phyloP scores from a whole-genome alignment of 2,329 filamentous ascomycete genomes.

The Huntiella moniliformis region DNA sequence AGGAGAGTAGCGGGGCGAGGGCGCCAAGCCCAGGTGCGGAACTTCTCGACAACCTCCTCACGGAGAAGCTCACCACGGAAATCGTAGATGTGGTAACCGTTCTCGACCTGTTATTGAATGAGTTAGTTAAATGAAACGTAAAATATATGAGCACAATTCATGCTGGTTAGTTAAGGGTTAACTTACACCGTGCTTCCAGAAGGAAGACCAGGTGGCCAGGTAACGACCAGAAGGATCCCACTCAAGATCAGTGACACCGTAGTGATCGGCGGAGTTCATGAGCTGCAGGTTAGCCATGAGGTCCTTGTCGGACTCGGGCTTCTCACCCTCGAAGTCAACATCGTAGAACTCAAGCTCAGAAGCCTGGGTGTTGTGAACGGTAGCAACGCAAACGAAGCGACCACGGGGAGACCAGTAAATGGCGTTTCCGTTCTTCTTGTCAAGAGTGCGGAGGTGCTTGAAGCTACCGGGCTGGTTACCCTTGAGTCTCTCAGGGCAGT shows the following conservation, averaged over 20 bases:
- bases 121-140: background rate
- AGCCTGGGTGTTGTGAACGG: conserved; percentile 79
- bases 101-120: conserved; percentile 36
- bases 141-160: background rate
- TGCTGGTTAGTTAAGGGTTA: background rate
- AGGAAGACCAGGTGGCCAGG: conserved; percentile 79
- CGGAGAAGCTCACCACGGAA: conserved; percentile 80
- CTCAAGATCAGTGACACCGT: conserved; percentile 91
- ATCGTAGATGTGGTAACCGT: conserved; percentile 95
- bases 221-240: conserved; percentile 96
- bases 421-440: conserved; percentile 98
- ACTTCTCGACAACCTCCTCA: conserved; percentile 85
- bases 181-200: conserved; percentile 89
- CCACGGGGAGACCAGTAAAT: conserved; percentile 98
- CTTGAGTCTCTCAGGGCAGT: conserved; percentile 90
- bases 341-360: conserved; percentile 97
- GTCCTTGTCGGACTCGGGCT: conserved; percentile 82
- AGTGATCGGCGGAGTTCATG: conserved; percentile 88
- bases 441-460: conserved; percentile 82
- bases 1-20: conserved; percentile 82
- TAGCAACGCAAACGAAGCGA: conserved; percentile 85
- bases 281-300: conserved; percentile 84
- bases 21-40: conserved; percentile 94
- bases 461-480: conserved; percentile 69
- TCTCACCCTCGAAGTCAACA: conserved; percentile 94